phyloP scores from a whole-genome alignment of 495 filamentous ascomycete species.

The Talaromyces proteolyticus region DNA sequence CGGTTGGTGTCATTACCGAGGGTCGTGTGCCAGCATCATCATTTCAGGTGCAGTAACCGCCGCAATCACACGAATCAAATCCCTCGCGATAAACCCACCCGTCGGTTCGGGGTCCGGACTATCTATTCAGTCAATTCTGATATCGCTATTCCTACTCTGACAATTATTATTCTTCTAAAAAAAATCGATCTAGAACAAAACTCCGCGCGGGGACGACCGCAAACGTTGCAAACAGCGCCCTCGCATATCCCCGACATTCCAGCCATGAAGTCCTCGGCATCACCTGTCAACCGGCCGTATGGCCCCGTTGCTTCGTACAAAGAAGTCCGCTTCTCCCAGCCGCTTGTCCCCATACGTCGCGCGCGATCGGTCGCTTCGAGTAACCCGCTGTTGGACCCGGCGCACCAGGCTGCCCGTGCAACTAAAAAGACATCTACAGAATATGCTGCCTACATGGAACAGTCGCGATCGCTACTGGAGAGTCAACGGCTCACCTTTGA shows the following conservation, averaged over 20 bases:
- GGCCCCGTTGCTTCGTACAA: conserved; percentile 28
- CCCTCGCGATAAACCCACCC: too few species aligned
- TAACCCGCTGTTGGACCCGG: conserved; percentile 20
- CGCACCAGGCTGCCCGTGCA: conserved; percentile 6
- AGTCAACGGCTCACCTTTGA: conserved; percentile 34
- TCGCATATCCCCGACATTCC: not conserved
- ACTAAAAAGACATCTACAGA: conserved; percentile 12
- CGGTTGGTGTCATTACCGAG: too few species aligned
- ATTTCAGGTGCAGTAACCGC: too few species aligned
- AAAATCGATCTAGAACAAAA: too few species aligned
- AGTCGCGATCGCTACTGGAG: conserved; percentile 35
- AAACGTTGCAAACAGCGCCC: not conserved
- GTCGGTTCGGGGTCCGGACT: too few species aligned
- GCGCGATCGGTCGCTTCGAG: conserved; percentile 31
- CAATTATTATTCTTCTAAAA: too few species aligned
- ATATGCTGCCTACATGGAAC: conserved; percentile 29
- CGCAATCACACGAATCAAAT: too few species aligned
- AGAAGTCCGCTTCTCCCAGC: conserved; percentile 44
- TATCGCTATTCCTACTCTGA: too few species aligned
- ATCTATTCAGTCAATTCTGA: too few species aligned
- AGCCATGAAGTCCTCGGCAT: not conserved
- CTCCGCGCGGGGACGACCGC: not conserved
- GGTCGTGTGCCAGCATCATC: too few species aligned
- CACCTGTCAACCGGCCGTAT: not conserved
- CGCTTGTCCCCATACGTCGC: conserved; percentile 31